Percentiles rank a stretch among this genome's conserved stretches.
phyloP scores from a whole-genome alignment of 805 yeast genomes.

The Sungouiozyma intestinalis region DNA sequence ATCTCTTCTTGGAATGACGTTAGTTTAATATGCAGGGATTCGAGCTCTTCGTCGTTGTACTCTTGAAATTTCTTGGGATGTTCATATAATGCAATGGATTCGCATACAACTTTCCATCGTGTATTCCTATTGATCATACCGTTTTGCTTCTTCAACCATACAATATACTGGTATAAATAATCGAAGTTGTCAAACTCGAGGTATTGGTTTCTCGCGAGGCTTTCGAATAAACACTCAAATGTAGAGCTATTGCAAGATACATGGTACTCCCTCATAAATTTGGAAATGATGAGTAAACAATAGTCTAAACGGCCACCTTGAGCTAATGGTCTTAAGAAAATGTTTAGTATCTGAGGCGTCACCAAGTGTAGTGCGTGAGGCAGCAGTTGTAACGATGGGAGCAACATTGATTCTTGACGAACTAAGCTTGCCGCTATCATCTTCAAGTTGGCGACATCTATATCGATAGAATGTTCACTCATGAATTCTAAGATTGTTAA shows the following conservation, averaged over 20 bases:
- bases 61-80: neutral
- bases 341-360: neutral
- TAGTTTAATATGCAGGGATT: neutral
- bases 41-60: neutral
- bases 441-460: neutral
- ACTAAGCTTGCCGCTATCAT: neutral
- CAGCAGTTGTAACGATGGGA: neutral
- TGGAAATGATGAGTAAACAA: constrained; percentile 1
- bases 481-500: neutral
- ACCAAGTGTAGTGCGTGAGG: neutral
- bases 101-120: constrained; percentile 18
- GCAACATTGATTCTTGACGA: neutral
- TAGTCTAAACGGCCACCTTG: neutral
- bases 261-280: neutral
- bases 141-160: constrained; percentile 11
- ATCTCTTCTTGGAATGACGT: neutral
- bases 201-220: constrained; percentile 28
- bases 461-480: neutral
- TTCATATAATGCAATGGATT: constrained; percentile 18
- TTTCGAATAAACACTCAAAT: constrained; percentile 20
- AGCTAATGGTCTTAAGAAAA: neutral
- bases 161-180: constrained; percentile 10
- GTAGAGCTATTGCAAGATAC: neutral
- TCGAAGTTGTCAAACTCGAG: constrained; percentile 15
- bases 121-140: constrained; percentile 10